These are phyloP conservation scores for Aspergillus pseudoglaucus DNA, from an alignment of 2,329 filamentous ascomycete species.

Conservation along the genomic window DNA sequence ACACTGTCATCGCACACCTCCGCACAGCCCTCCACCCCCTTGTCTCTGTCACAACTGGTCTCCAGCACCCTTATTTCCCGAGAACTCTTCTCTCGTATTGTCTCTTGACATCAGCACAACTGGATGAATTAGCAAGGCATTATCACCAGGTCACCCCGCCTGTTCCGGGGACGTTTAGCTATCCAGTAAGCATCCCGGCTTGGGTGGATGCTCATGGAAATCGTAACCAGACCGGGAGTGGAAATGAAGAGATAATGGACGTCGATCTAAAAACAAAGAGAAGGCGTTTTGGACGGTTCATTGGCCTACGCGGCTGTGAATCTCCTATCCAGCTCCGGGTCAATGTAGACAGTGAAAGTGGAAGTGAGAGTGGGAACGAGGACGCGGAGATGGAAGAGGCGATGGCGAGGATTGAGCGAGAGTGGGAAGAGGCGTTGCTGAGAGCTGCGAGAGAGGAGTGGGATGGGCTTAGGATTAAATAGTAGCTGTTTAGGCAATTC, in stretches of 20 bases:
- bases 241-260: background rate
- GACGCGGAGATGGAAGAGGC: constrained; percentile 11
- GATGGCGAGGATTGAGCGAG: constrained; percentile 17
- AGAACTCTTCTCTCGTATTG: constrained; percentile 32
- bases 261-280: constrained; percentile 33
- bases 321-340: constrained; percentile 11
- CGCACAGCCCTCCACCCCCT: constrained; percentile 28
- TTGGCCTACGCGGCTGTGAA: constrained; percentile 35
- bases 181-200: constrained; percentile 26
- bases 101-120: constrained; percentile 34
- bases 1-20: constrained; percentile 15
- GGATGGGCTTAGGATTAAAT: background rate
- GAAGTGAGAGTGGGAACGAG: background rate
- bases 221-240: too few species aligned
- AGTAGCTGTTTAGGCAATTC: background rate
- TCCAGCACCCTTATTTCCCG: constrained; percentile 34
- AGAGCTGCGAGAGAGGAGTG: constrained; percentile 18
- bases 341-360: background rate
- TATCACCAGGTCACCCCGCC: constrained; percentile 39
- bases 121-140: constrained; percentile 36
- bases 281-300: constrained; percentile 37
- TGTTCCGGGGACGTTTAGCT: constrained; percentile 22
- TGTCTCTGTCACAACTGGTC: constrained; percentile 30
- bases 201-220: constrained; percentile 24
- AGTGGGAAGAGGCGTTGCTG: constrained; percentile 24